These are phyloP conservation scores for Didymellaceae sp. DNA, from an alignment of 2,329 filamentous ascomycete species.

Conservation along the genomic window DNA sequence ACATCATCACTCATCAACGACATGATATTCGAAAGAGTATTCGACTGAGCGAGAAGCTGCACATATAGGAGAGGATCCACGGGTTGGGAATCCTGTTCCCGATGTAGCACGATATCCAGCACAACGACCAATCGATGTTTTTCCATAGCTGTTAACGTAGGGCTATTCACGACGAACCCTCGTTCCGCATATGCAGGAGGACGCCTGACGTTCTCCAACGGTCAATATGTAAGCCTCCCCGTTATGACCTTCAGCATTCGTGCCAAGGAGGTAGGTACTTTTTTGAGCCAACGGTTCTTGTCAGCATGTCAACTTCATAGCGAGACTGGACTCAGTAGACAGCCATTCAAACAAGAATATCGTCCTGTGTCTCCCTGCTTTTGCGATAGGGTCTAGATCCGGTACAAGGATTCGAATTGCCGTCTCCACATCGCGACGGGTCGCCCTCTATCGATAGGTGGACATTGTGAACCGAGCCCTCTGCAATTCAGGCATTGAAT, in stretches of 20 bases:
- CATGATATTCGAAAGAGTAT: too few species aligned
- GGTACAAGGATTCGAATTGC: not conserved
- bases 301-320: not conserved
- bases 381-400: not conserved
- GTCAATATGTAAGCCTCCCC: too few species aligned
- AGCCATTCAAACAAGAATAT: not conserved
- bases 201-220: too few species aligned
- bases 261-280: not conserved
- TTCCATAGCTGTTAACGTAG: not conserved
- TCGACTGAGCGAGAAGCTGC: too few species aligned
- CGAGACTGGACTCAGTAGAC: too few species aligned
- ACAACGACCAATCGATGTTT: not conserved
- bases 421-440: not conserved
- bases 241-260: too few species aligned
- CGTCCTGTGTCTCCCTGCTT: not conserved
- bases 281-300: not conserved
- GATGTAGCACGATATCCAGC: not conserved
- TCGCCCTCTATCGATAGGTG: slow-evolving; percentile 1
- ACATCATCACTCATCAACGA: not conserved
- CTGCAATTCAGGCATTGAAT: not conserved
- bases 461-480: not conserved
- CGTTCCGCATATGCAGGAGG: slow-evolving; percentile 3
- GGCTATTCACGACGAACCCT: not conserved
- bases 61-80: too few species aligned
- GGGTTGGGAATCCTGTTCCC: too few species aligned